Evolutionary conservation across 225 moss, liverwort and hornwort species (phyloP).

Genomic region (Lunularia cruciata): DNA sequence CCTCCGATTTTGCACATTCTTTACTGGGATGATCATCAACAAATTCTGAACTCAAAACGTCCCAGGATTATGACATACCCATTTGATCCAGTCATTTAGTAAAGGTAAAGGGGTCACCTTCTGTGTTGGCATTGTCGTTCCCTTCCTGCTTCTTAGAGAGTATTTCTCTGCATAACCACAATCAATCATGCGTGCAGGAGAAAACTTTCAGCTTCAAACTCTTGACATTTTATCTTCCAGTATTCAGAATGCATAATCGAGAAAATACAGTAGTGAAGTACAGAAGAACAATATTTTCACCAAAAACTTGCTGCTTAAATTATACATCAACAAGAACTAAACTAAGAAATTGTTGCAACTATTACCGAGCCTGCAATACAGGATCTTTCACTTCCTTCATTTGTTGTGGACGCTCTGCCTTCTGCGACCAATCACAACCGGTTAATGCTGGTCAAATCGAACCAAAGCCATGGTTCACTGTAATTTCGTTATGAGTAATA

Average conservation of each 20-base stretch:
- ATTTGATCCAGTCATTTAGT: not conserved
- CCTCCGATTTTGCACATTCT: not conserved
- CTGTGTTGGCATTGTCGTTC: not conserved
- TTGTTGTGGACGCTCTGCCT: conserved; percentile 36
- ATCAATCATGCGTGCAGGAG: conserved; percentile 4
- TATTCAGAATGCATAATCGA: too few relatives aligned
- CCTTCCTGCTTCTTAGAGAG: conserved; percentile 60
- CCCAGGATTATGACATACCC: too few relatives aligned
- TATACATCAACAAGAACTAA: too few relatives aligned
- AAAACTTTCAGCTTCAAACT: too few relatives aligned
- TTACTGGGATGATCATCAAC: too few relatives aligned
- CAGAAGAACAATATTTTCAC: too few relatives aligned
- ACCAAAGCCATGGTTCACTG: too few relatives aligned
- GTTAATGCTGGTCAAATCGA: too few relatives aligned
- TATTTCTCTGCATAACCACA: conserved; percentile 65
- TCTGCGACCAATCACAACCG: conserved; percentile 55
- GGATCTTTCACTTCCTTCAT: conserved; percentile 62
- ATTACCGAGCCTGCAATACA: conserved; percentile 70
- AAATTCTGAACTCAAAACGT: too few relatives aligned
- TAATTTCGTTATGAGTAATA: not conserved
- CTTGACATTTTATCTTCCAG: too few relatives aligned
- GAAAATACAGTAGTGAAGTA: too few relatives aligned
- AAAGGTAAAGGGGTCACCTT: conserved; percentile 2
- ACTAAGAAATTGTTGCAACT: conserved; percentile 2
- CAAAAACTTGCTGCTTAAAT: too few relatives aligned